These are phyloP conservation scores for Agrocybe pediades DNA, from an alignment of 768 basidiomycete species.

Conservation along the genomic window DNA sequence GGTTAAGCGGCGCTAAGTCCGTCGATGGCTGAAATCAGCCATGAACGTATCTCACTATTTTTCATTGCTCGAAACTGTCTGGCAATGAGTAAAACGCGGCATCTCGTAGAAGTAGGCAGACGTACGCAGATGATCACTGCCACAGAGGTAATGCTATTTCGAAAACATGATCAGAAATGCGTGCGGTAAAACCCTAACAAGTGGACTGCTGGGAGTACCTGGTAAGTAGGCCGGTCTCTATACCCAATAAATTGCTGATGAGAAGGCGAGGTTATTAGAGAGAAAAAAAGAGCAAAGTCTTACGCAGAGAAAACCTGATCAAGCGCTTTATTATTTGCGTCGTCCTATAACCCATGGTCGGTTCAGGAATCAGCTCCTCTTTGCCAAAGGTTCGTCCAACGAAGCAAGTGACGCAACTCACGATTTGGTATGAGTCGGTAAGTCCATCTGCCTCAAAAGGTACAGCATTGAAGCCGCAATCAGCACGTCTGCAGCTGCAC, in stretches of 20 bases:
- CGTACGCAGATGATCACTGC: background rate
- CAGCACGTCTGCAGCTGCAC: conserved; percentile 12
- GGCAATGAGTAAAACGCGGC: background rate
- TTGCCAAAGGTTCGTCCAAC: background rate
- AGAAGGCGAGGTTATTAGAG: background rate
- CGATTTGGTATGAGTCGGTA: conserved; percentile 9
- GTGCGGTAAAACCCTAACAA: background rate
- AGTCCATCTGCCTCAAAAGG: conserved; percentile 8
- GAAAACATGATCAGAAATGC: background rate
- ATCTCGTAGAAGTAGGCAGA: background rate
- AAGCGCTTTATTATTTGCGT: conserved; percentile 15
- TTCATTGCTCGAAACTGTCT: background rate
- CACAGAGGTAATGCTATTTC: background rate
- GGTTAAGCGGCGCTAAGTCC: too few species aligned
- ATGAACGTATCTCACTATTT: background rate
- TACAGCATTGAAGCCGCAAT: conserved; percentile 13
- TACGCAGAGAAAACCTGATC: conserved; percentile 17
- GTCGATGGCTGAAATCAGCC: background rate
- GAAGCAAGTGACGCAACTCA: background rate
- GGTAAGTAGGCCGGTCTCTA: background rate
- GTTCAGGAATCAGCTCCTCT: background rate
- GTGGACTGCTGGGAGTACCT: background rate
- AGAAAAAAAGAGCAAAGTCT: background rate
- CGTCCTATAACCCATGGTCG: conserved; percentile 3
- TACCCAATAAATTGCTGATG: background rate